These are phyloP conservation scores for Erysimum pusillum DNA, from an alignment of 441 rosid species.

Conservation along the genomic window DNA sequence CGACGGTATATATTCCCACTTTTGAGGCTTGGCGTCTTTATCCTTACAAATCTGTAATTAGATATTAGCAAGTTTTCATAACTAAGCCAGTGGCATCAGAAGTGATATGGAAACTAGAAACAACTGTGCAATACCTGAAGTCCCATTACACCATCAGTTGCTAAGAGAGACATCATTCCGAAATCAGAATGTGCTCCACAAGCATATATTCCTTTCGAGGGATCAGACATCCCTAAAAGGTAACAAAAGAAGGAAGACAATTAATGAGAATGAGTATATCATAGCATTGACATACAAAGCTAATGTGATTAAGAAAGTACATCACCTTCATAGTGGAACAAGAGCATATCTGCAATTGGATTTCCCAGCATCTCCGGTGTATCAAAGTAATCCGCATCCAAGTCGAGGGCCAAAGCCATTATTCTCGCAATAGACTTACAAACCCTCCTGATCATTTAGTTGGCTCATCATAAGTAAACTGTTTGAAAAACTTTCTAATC, in stretches of 20 bases:
- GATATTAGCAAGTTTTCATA: neutral
- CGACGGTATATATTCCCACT: constrained; percentile 81
- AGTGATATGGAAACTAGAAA: neutral
- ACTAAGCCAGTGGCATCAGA: neutral
- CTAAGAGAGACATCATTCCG: constrained; percentile 85
- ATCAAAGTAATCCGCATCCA: constrained; percentile 78
- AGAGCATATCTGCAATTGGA: constrained; percentile 76
- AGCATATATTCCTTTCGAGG: constrained; percentile 76
- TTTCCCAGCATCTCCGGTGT: constrained; percentile 79
- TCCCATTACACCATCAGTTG: constrained; percentile 79
- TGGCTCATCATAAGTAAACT: neutral
- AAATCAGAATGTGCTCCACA: constrained; percentile 96
- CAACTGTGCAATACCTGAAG: constrained; percentile 67
- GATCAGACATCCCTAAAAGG: constrained; percentile 62
- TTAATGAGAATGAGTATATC: neutral
- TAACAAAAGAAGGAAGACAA: constrained; percentile 43
- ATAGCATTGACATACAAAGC: neutral
- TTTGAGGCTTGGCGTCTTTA: constrained; percentile 66
- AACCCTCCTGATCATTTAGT: constrained; percentile 64
- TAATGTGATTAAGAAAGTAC: constrained; percentile 13
- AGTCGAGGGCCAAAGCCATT: constrained; percentile 85
- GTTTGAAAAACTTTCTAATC: constrained; percentile 2
- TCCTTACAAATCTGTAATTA: constrained; percentile 81
- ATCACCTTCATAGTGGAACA: constrained; percentile 79
- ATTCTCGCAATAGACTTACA: constrained; percentile 71